These are phyloP conservation scores for Pichia terricola DNA, from an alignment of 1,139 yeast species.

Conservation along the genomic window DNA sequence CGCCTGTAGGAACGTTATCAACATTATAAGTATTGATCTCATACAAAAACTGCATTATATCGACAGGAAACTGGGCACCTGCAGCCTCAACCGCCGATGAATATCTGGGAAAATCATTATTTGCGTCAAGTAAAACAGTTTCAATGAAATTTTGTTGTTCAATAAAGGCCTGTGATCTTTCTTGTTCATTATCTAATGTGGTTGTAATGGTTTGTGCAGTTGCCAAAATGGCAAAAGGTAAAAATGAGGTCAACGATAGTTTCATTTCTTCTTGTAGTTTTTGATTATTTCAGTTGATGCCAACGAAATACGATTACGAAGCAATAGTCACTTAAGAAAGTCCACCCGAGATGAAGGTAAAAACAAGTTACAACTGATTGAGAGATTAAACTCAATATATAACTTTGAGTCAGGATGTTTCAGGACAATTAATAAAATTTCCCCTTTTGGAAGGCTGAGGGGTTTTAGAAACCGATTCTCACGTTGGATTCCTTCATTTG, in stretches of 20 bases:
- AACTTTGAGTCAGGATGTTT: too few relatives aligned
- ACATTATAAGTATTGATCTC: slow-evolving; percentile 15
- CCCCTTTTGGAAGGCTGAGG: too few relatives aligned
- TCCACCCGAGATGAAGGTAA: background rate
- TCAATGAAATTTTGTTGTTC: slow-evolving; percentile 24
- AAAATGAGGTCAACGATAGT: background rate
- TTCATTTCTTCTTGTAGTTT: background rate
- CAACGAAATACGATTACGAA: background rate
- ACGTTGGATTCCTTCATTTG: too few relatives aligned
- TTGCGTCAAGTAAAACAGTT: slow-evolving; percentile 26
- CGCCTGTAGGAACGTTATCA: slow-evolving; percentile 20
- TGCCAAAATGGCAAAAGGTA: background rate
- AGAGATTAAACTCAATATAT: too few relatives aligned
- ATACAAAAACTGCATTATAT: slow-evolving; percentile 26
- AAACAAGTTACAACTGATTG: too few relatives aligned
- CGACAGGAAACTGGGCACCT: slow-evolving; percentile 25
- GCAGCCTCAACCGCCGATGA: slow-evolving; percentile 25
- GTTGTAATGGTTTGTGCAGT: slow-evolving; percentile 11
- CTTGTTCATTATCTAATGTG: slow-evolving; percentile 14
- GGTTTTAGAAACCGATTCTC: too few relatives aligned
- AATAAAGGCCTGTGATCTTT: slow-evolving; percentile 23
- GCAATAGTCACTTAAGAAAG: background rate
- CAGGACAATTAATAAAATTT: too few relatives aligned
- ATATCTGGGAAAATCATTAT: slow-evolving; percentile 19
- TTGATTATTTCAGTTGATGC: background rate